phyloP scores from a whole-genome alignment of 1,139 yeast genomes.

The Kodamaea derodonti region DNA sequence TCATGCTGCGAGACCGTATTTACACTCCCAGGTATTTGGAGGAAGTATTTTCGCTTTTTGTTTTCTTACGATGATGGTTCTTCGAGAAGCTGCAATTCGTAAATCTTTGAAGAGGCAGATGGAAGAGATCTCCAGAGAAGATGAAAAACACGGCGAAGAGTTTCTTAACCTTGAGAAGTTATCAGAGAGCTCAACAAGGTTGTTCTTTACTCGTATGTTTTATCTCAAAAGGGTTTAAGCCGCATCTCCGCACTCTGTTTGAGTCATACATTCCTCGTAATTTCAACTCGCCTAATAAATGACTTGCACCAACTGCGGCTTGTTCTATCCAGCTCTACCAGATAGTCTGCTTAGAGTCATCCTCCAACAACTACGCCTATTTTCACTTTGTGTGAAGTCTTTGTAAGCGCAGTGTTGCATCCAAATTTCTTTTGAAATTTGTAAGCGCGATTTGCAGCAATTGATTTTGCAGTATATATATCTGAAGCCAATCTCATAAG shows the following conservation, averaged over 20 bases:
- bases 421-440: neutral
- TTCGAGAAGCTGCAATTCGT: conserved; percentile 29
- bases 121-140: too few species aligned
- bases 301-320: too few species aligned
- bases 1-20: conserved; percentile 38
- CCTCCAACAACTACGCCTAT: neutral
- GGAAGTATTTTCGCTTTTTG: conserved; percentile 44
- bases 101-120: conserved; percentile 2
- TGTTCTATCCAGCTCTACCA: too few species aligned
- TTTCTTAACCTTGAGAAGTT: neutral
- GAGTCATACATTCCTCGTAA: too few species aligned
- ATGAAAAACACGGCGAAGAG: neutral
- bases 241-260: too few species aligned
- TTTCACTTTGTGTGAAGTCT: neutral
- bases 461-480: neutral
- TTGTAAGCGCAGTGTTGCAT: neutral
- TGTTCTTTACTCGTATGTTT: neutral
- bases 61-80: conserved; percentile 23
- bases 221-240: neutral
- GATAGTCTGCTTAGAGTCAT: too few species aligned
- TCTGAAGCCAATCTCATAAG: too few species aligned
- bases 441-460: neutral
- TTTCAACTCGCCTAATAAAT: too few species aligned
- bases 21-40: conserved; percentile 58
- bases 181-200: neutral